A percentile compares a stretch with the other conserved stretches of the same genome.
phyloP scores from a whole-genome alignment of 2,329 filamentous ascomycete genomes.

The Sporothrix curviconia region DNA sequence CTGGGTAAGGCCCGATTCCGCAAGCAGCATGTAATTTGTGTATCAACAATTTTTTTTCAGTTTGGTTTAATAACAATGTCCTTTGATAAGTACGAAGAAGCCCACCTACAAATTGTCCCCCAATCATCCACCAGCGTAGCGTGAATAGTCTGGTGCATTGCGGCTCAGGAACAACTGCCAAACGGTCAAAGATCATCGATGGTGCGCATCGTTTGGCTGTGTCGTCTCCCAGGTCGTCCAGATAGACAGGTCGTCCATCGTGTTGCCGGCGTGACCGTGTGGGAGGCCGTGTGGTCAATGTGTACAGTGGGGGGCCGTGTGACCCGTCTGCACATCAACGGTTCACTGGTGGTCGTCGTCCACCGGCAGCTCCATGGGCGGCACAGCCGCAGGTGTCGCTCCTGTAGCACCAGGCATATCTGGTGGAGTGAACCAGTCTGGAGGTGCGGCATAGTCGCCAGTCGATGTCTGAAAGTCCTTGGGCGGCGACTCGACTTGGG shows the following conservation, averaged over 20 bases:
- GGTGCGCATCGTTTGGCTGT: background rate
- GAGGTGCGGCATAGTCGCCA: background rate
- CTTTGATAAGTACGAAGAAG: background rate
- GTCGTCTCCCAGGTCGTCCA: constrained; percentile 1
- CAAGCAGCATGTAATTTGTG: background rate
- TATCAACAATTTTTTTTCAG: too few relatives aligned
- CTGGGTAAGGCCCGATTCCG: background rate
- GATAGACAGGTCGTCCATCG: background rate
- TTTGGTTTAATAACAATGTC: background rate
- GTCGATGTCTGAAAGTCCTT: background rate
- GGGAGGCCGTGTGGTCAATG: too few relatives aligned
- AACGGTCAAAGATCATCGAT: constrained; percentile 3
- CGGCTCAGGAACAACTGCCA: background rate
- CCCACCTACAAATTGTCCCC: constrained; percentile 4
- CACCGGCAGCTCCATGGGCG: too few relatives aligned
- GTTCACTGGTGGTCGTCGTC: too few relatives aligned
- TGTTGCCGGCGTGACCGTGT: too few relatives aligned
- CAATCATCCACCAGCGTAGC: too few relatives aligned
- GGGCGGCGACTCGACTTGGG: background rate
- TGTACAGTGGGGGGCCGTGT: too few relatives aligned
- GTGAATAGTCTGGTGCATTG: background rate
- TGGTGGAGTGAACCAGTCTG: background rate
- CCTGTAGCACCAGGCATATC: too few relatives aligned
- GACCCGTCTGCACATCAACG: too few relatives aligned
- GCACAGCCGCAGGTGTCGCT: too few relatives aligned